Percentiles rank a stretch among this genome's conserved stretches.
These are phyloP conservation scores for Suillus paluster DNA, from an alignment of 768 basidiomycete genomes.

Conservation along the genomic window DNA sequence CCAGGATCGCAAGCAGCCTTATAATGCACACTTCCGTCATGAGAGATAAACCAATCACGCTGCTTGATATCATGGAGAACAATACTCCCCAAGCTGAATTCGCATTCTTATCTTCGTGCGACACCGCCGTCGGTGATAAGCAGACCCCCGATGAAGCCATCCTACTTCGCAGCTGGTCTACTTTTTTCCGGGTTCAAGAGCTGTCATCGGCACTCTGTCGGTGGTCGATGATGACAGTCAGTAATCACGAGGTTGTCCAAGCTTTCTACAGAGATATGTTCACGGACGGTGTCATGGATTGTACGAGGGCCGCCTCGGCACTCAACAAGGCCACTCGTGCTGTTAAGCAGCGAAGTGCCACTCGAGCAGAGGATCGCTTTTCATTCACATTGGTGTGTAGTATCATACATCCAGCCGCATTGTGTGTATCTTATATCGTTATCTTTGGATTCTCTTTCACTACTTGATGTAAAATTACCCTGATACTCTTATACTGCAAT, in stretches of 20 bases:
- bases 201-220: conserved; percentile 39
- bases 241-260: conserved; percentile 20
- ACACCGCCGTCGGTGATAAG: conserved; percentile 25
- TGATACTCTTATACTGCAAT: too few species aligned
- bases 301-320: conserved; percentile 20
- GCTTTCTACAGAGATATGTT: conserved; percentile 26
- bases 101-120: conserved; percentile 38
- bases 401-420: background rate
- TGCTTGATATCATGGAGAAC: conserved; percentile 21
- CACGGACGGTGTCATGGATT: conserved; percentile 13
- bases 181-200: conserved; percentile 36
- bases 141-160: conserved; percentile 31
- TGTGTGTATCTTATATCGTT: background rate
- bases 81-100: conserved; percentile 32
- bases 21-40: too few species aligned
- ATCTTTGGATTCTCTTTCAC: too few species aligned
- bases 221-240: conserved; percentile 29
- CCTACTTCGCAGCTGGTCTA: conserved; percentile 36
- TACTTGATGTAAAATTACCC: background rate
- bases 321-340: conserved; percentile 20
- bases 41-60: conserved; percentile 19
- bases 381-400: conserved; percentile 31
- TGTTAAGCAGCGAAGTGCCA: conserved; percentile 15
- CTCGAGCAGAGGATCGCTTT: conserved; percentile 28
- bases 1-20: too few species aligned